Base-by-base conservation (phyloP, 2,329 filamentous ascomycete species). In the Boeremia lycopersici region DNA sequence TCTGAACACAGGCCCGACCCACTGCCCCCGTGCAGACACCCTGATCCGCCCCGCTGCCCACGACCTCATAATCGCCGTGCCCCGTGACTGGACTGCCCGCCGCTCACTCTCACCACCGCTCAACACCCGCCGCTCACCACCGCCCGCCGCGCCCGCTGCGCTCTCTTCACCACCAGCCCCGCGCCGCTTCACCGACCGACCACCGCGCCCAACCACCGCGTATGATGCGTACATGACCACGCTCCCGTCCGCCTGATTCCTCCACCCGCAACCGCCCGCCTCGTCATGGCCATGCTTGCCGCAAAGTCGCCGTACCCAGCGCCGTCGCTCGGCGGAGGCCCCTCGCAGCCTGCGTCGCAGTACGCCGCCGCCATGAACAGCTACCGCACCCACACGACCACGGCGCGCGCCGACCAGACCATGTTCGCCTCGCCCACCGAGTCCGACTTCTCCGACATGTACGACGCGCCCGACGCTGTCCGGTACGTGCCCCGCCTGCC, bases 371-470 rank as follows among this genome's bases (percentile, higher is more conserved):
- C 53, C 61, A 59, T 69, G 40, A 65, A 68, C 50, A 68, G 60
- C 63, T 76, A 76, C 60, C 74, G 74, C 26, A 70, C 54, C 45
- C 74, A 75, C 46, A 58, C 64, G 31, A 60, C 72, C 12, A 64
- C 67, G 19, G 56, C 70, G 10, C 68, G 69, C 6, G 63, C 73
- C 25, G 73, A 81, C 55, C 84, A 88, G 56, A 74, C 74, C 49
- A 74, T 79, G 62, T 93, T 89, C 71, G 84, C 86, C 36, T 96
- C 91, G 72, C 92, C 93, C 39, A 96, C 92, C 62, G 91, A 96
- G 70, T 96, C 91, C 26, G 92, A 96, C 65, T 96, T 96, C 76
- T 95, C 91, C 23, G 92, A 96, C 62, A 77, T 75, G 36, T 83
- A 84, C 66, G 91, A 93, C 63, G 85, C 85, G 29, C 84, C 89